Base-by-base conservation (phyloP, 2,329 filamentous ascomycete genomes). In the Endothia cerciana region DNA sequence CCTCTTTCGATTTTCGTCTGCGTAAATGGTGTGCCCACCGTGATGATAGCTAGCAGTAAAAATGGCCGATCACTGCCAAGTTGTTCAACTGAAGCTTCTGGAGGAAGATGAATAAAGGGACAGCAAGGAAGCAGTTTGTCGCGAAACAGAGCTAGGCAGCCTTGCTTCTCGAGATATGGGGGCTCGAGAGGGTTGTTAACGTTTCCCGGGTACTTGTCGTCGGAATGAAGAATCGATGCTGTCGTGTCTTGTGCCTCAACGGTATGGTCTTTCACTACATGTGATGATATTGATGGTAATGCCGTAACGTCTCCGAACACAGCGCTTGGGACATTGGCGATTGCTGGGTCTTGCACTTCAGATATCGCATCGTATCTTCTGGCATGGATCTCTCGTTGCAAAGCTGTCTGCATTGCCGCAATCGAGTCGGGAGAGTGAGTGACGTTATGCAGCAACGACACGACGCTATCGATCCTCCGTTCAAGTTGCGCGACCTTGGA, bases 401-500 rank as follows among this genome's bases (percentile, higher is more conserved):
- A 5, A 6, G n/a, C 30, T 5, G 30, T 56, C 30, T 56, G 53
- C 30, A 56, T 15, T 15, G 8, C 17, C 2, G 19, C 30, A 17
- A 56, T 5, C 4, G 53, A 4, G 22, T 56, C 53, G 15, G 28
- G 30, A 30, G 47, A 51, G 5, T 17, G 11, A 5, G 22, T 17
- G 28, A n/a, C 30, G 11, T 56, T 22, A 30, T 56, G 30, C 15
- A 56, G 53, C n/a, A 36, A 15, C 3, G 28, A 38, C 30, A 30
- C 36, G 53, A 56, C 6, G 53, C 53, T 22, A 11, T 56, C 30
- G 53, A 56, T 36, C n/a, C 53, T 56, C 30, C 30, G 30, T 22
- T 56, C 53, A 38, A 56, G 53, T n/a, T 56, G 53, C 4, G 53
- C 53, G n/a, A 56, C n/a, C 30, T 56, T 56, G 53, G 53, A 36